Conservation (phyloP, 331 rosid species). For the Malus hybrid region DNA sequence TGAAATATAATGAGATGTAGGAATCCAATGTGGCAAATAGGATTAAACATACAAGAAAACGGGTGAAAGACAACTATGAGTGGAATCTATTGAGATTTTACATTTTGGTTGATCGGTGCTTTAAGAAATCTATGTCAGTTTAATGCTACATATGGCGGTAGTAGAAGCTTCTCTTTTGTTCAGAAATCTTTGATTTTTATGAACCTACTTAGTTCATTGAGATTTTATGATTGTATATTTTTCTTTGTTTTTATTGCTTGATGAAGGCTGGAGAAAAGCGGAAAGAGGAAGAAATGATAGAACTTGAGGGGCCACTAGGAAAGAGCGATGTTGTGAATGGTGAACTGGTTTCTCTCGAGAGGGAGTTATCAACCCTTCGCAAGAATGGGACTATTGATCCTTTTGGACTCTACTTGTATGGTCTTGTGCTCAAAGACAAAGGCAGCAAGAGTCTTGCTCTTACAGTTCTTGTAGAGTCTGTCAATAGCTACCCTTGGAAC, state of each 20-base stretch:
- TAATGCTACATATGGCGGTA: background rate
- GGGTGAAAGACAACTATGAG: background rate
- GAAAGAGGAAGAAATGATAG: conserved; percentile 90
- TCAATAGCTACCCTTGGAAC: conserved; percentile 92
- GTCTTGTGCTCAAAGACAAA: conserved; percentile 80
- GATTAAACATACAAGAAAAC: background rate
- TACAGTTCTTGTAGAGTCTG: conserved; percentile 73
- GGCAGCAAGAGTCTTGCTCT: conserved; percentile 73
- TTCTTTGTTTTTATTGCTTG: conserved; percentile 3
- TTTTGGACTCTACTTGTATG: conserved; percentile 73
- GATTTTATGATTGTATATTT: background rate
- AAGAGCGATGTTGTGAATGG: conserved; percentile 59
- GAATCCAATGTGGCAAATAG: background rate
- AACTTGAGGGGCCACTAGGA: conserved; percentile 94
- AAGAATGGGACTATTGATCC: conserved; percentile 69
- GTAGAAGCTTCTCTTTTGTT: background rate
- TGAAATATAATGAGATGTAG: background rate
- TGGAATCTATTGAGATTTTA: too few species aligned
- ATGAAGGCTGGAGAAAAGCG: conserved; percentile 93
- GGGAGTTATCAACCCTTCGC: conserved; percentile 71
- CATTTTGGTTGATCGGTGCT: background rate
- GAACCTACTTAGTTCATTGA: background rate
- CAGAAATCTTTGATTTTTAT: background rate
- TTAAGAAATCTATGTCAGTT: background rate
- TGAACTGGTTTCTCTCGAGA: conserved; percentile 70